Evolutionary conservation across 1,139 yeast species (phyloP).

Genomic region (Scheffersomyces quercinus): DNA sequence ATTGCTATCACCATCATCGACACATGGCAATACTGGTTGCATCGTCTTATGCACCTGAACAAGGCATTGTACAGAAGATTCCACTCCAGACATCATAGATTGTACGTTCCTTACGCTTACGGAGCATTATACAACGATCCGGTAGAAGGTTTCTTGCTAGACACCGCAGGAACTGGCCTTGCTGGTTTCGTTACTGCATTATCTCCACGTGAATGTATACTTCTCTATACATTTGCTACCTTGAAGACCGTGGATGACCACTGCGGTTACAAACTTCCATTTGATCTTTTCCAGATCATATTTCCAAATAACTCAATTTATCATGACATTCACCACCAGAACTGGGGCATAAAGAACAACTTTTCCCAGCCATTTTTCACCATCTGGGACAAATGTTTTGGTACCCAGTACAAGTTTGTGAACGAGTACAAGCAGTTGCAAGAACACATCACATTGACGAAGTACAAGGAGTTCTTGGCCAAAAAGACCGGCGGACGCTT

Average conservation of each 20-base stretch:
- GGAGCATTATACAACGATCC: constrained; percentile 96
- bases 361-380: constrained; percentile 97
- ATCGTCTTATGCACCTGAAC: constrained; percentile 84
- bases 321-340: constrained; percentile 97
- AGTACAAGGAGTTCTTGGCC: constrained; percentile 60
- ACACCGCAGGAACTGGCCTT: constrained; percentile 88
- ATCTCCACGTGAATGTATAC: constrained; percentile 72
- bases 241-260: constrained; percentile 97
- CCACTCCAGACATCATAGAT: constrained; percentile 92
- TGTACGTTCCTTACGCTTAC: constrained; percentile 94
- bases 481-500: constrained; percentile 28
- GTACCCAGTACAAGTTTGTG: constrained; percentile 72
- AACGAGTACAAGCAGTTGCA: constrained; percentile 59
- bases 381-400: constrained; percentile 78
- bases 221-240: constrained; percentile 83
- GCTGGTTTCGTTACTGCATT: constrained; percentile 66
- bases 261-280: constrained; percentile 92
- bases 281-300: constrained; percentile 80
- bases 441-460: constrained; percentile 57
- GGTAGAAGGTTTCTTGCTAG: constrained; percentile 87
- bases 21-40: constrained; percentile 93
- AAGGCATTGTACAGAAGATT: constrained; percentile 71
- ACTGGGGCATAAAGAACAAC: constrained; percentile 90
- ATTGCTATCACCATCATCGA: constrained; percentile 77
- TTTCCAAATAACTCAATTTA: constrained; percentile 95